Percentiles rank a stretch among this genome's conserved stretches.
Conservation (phyloP, 2,329 filamentous ascomycete species). For the Ophiosphaerella korrae region DNA sequence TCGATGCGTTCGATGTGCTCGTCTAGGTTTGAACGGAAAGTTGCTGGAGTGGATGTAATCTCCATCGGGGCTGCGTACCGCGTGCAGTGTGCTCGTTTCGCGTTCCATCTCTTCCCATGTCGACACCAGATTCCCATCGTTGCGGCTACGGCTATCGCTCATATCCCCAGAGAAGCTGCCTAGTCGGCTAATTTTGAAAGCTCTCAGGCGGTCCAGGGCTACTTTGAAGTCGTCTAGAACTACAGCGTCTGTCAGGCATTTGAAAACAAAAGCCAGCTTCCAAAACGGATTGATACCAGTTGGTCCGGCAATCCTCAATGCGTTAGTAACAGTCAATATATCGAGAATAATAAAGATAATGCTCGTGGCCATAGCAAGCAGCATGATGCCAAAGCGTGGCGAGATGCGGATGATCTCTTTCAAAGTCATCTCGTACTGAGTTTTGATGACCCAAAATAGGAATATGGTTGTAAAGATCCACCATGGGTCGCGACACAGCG, state of each 20-base stretch:
- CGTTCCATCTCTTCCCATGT: constrained; percentile 43
- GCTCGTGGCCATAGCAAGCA: constrained; percentile 64
- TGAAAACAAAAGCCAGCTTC: constrained; percentile 69
- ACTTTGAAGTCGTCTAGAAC: constrained; percentile 73
- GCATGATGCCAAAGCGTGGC: constrained; percentile 67
- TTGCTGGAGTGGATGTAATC: constrained; percentile 37
- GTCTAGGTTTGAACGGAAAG: constrained; percentile 31
- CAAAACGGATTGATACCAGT: constrained; percentile 70
- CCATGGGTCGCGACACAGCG: constrained; percentile 69
- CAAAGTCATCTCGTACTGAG: constrained; percentile 64
- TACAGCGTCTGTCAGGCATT: constrained; percentile 69
- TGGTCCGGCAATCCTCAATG: constrained; percentile 46
- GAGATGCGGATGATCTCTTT: constrained; percentile 64
- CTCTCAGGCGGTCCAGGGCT: constrained; percentile 53
- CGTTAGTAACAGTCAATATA: constrained; percentile 62
- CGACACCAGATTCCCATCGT: constrained; percentile 35
- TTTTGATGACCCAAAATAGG: constrained; percentile 67
- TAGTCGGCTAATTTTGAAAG: constrained; percentile 51
- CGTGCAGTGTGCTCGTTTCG: constrained; percentile 31
- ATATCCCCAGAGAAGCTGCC: constrained; percentile 45
- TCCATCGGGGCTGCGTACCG: constrained; percentile 37
- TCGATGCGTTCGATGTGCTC: constrained; percentile 22
- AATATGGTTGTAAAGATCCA: constrained; percentile 67
- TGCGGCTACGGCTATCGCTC: constrained; percentile 40
- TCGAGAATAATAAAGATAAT: constrained; percentile 67